These are phyloP conservation scores for Arabidopsis thaliana DNA, from an alignment of 345 rosid genomes.

Conservation along the genomic window DNA sequence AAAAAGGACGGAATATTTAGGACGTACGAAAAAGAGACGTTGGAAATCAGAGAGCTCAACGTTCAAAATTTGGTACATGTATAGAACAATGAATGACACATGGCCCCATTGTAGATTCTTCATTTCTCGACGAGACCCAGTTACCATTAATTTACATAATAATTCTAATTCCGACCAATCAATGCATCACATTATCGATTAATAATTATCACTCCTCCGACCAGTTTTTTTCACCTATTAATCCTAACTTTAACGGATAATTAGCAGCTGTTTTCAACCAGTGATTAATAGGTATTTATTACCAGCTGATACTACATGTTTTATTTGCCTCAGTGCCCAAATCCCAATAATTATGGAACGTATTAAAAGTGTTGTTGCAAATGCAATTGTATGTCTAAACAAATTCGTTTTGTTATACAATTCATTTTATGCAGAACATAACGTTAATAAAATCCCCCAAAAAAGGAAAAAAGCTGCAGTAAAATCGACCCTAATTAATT, in stretches of 20 bases:
- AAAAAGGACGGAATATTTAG: slow-evolving; percentile 16
- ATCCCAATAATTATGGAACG: neutral
- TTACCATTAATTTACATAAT: neutral
- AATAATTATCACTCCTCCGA: slow-evolving; percentile 1
- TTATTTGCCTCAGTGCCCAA: slow-evolving; percentile 2
- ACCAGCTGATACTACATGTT: neutral
- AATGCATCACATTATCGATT: slow-evolving; percentile 18
- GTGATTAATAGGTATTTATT: neutral
- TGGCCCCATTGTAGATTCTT: slow-evolving; percentile 34
- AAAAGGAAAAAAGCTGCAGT: slow-evolving; percentile 8
- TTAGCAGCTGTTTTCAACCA: slow-evolving; percentile 11
- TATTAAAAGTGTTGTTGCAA: neutral
- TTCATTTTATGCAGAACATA: no score
- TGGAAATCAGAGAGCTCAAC: slow-evolving; percentile 33
- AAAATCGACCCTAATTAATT: neutral
- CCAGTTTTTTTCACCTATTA: neutral
- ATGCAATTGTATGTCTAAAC: no score
- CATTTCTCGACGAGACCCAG: slow-evolving; percentile 8
- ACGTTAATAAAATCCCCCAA: neutral
- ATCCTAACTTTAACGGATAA: slow-evolving; percentile 19
- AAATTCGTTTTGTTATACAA: no score
- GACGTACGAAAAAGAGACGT: slow-evolving; percentile 42
- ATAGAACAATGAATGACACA: slow-evolving; percentile 24
- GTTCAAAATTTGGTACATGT: slow-evolving; percentile 25
- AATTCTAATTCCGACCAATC: neutral